Base-by-base conservation (phyloP, 306 rosid species). In the Argentina anserina region DNA sequence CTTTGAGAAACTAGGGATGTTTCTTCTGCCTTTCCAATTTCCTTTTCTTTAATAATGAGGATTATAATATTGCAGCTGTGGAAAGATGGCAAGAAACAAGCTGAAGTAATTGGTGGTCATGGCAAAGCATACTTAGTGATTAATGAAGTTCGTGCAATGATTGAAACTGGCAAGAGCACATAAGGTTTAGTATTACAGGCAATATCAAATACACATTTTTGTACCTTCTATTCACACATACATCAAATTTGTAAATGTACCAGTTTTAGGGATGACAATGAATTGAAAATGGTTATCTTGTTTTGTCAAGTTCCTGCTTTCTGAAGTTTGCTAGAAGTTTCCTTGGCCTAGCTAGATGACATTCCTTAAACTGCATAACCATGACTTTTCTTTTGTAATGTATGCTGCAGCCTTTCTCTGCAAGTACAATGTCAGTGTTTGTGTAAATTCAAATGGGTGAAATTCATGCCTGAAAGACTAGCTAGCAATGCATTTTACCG, bases 21-120 rank as follows among this genome's bases (percentile, higher is more conserved):
- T 71, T 18, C 5, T 34, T 6, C 60, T 40, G 2, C n/a, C 29
- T 39, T 12, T 53, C 8, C 15, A 25, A 14, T n/a, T 34, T 47
- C 69, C 45, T 76, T 17, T 45, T 23, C 14, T 29, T 7, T 49
- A 31, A 13, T 68, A 62, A 46, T 39, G 47, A 49, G 67, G 71
- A 64, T 65, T 45, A 31, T 76, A 45, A 14, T 63, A 71, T 84
- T 79, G 71, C 96, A 93, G 97, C 83, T 93, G 31, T 93, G 98
- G 97, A 90, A 76, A 83, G 86, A 88, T 66, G 70, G 92, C 74
- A 76, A 83, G 82, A 93, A 89, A 70, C 88, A 84, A 79, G 90
- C 81, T 28, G 97, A 93, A 82, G 92, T 89, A 70, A 80, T 90
- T 1, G 97, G 98, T 53, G 86, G 90, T 78, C 89, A 90, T 18